Percentiles rank a stretch among this genome's conserved stretches.
Evolutionary conservation across 1,139 yeast genomes (phyloP).

Genomic region (Pichia sp.): DNA sequence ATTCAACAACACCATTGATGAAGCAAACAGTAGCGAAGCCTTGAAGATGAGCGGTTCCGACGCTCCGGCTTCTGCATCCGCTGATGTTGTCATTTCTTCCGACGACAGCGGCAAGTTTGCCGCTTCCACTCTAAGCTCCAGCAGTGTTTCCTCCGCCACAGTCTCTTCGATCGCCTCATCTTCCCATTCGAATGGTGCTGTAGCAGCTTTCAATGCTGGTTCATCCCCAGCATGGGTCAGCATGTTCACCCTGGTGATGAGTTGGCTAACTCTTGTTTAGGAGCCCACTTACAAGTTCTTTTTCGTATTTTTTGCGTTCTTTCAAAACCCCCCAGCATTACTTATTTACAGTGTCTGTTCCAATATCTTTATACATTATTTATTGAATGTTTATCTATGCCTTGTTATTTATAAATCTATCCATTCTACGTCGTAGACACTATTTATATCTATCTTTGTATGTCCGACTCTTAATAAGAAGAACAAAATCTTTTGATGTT

Average conservation of each 20-base stretch:
- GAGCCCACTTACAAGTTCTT: neutral
- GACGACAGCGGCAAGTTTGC: neutral
- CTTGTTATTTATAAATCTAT: neutral
- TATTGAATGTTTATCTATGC: neutral
- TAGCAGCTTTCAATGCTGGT: neutral
- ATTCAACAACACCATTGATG: slow-evolving; percentile 33
- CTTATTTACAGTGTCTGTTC: neutral
- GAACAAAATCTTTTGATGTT: neutral
- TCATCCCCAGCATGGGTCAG: slow-evolving; percentile 4
- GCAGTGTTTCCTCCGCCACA: slow-evolving; percentile 3
- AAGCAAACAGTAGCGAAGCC: slow-evolving; percentile 5
- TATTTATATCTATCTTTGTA: no score
- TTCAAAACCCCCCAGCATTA: neutral
- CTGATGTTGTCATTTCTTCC: slow-evolving; percentile 1
- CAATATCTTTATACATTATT: neutral
- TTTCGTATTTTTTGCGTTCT: neutral
- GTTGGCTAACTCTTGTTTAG: slow-evolving; percentile 8
- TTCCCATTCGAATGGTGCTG: slow-evolving; percentile 7
- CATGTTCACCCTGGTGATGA: neutral
- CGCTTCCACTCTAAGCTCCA: neutral
- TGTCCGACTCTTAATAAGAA: no score
- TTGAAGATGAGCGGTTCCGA: slow-evolving; percentile 10
- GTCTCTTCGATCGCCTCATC: slow-evolving; percentile 15
- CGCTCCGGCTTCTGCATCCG: slow-evolving; percentile 16
- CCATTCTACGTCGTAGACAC: no score